Base-by-base conservation (phyloP, 2,329 filamentous ascomycete genomes). In the Fusarium avenaceum region DNA sequence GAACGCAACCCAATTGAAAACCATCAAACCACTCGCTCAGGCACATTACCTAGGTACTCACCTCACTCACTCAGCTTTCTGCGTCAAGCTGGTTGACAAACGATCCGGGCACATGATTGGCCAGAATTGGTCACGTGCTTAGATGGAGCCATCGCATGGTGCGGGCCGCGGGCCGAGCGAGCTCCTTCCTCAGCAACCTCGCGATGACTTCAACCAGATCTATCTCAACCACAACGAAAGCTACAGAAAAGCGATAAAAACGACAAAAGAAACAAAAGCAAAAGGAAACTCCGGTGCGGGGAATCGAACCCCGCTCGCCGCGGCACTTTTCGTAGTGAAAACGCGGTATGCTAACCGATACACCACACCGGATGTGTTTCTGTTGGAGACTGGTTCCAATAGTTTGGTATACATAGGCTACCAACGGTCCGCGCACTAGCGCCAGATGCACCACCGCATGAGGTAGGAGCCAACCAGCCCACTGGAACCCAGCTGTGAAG, bases 301-400 rank as follows among this genome's bases (percentile, higher is more conserved):
- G 60, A 63, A 24, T 63, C 60, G 60, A 63, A 63, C 60, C 60
- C 60, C 57, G 57, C 60, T 61, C 60, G 60, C 60, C 60, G 60
- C 60, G 60, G 57, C 10, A 5, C 10, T 30, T 11, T 30, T 30
- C 10, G 3, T 10, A 30, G 10, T 63, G 60, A 63, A 63, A 63
- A 63, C 60, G 60, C 60, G 60, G 60, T 45, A 63, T 63, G 60
- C 49, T 63, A 63, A 61, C 60, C 60, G 60, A 63, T 63, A 63
- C 60, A 63, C 60, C 60, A 63, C 60, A 63, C 57, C 60, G 57
- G 60, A 63, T 46, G 26, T 45, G 22, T 28, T 13, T 48, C 62
- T 35, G 15, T 45, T 22, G 13, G 7, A 8, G 2, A 1, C 0
- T 0, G 0, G 2, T 11, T 5, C 6, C 15, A 0, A 2, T 28